Conservation (phyloP, 306 rosid genomes). For the Inga oerstediana region DNA sequence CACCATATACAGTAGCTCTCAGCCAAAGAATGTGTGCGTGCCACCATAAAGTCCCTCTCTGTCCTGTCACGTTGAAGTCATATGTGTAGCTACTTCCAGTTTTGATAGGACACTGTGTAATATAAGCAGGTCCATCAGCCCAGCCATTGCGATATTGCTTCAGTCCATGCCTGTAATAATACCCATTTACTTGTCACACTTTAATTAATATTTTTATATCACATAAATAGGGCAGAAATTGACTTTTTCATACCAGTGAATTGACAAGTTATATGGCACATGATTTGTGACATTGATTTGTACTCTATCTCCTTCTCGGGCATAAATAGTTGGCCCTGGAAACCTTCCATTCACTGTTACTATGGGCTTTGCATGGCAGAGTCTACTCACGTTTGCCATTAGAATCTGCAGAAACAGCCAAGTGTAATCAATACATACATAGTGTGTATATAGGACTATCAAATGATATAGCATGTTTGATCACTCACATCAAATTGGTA, state of each 20-base stretch:
- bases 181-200: neutral
- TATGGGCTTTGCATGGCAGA: constrained; percentile 57
- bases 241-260: constrained; percentile 11
- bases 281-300: constrained; percentile 56
- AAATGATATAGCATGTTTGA: neutral
- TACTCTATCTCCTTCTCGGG: constrained; percentile 58
- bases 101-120: constrained; percentile 62
- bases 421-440: neutral
- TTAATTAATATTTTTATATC: neutral
- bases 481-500: constrained; percentile 64
- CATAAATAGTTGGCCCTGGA: constrained; percentile 62
- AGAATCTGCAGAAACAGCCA: constrained; percentile 39
- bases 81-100: constrained; percentile 54
- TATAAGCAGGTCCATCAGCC: constrained; percentile 71
- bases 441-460: neutral
- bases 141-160: constrained; percentile 63
- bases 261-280: constrained; percentile 19
- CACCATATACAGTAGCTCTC: constrained; percentile 69
- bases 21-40: constrained; percentile 71
- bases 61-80: constrained; percentile 64
- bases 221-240: neutral
- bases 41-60: constrained; percentile 71
- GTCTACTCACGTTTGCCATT: constrained; percentile 43
- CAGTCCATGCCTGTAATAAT: constrained; percentile 56
- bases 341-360: constrained; percentile 56